Percentiles rank a stretch among this genome's conserved stretches.
These are phyloP conservation scores for Suillus hirtellus DNA, from an alignment of 768 basidiomycete genomes.

Conservation along the genomic window DNA sequence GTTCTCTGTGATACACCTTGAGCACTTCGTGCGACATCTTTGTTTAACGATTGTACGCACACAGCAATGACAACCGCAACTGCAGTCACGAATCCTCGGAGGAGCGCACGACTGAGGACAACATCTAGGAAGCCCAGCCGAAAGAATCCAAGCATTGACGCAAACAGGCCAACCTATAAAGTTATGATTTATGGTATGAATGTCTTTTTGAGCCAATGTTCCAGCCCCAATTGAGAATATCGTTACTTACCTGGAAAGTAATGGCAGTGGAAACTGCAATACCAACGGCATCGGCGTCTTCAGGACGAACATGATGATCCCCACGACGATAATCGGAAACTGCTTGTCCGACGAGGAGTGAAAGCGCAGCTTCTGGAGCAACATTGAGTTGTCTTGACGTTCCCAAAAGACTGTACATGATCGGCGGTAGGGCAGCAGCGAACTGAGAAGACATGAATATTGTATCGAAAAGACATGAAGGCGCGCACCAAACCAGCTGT, in stretches of 20 bases:
- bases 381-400: conserved; percentile 81
- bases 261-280: conserved; percentile 77
- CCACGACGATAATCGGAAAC: conserved; percentile 64
- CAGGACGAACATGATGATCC: conserved; percentile 44
- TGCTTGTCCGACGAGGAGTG: conserved; percentile 85
- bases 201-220: background rate
- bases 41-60: conserved; percentile 40
- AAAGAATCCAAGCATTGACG: conserved; percentile 84
- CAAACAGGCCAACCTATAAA: conserved; percentile 77
- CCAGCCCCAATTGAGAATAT: conserved; percentile 5
- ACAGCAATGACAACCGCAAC: conserved; percentile 84
- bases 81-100: conserved; percentile 86
- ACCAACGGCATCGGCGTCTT: conserved; percentile 50
- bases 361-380: conserved; percentile 87
- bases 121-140: conserved; percentile 93
- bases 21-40: conserved; percentile 8
- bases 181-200: background rate
- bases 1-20: conserved; percentile 50
- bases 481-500: conserved; percentile 76
- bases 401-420: conserved; percentile 90
- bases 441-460: conserved; percentile 46
- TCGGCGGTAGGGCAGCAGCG: conserved; percentile 81
- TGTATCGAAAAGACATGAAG: background rate
- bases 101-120: conserved; percentile 82
- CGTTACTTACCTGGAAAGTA: conserved; percentile 74